Percentiles rank a stretch among this genome's conserved stretches.
Evolutionary conservation across 108 stramenopile genomes (phyloP).

Genomic region (Cylindrotheca fusiformis): DNA sequence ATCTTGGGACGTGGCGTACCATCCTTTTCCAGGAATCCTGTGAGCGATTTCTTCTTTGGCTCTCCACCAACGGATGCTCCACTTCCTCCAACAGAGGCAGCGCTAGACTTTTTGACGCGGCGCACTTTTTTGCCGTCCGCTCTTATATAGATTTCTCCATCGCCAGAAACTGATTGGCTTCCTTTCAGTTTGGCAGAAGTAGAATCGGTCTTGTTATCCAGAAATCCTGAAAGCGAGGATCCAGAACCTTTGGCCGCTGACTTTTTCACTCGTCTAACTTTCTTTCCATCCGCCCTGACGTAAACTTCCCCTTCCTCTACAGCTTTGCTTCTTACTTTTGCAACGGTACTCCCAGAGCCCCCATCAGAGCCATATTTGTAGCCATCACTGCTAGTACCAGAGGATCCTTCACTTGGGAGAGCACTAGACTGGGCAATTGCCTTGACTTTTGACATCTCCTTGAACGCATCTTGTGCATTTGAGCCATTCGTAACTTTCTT

Average conservation of each 20-base stretch:
- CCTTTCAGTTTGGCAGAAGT: not conserved
- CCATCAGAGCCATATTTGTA: constrained; percentile 16
- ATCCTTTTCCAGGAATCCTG: constrained; percentile 16
- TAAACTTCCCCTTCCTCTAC: constrained; percentile 33
- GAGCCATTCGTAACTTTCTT: constrained; percentile 12
- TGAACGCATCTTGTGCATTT: constrained; percentile 11
- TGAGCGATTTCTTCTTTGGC: constrained; percentile 9
- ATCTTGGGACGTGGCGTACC: constrained; percentile 7
- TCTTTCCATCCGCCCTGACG: constrained; percentile 46
- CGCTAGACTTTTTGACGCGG: constrained; percentile 30
- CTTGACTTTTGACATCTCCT: constrained; percentile 1
- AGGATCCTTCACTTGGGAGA: constrained; percentile 17
- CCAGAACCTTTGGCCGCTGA: constrained; percentile 3
- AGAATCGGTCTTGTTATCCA: not conserved
- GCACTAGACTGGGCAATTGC: constrained; percentile 14
- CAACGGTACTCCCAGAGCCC: constrained; percentile 1
- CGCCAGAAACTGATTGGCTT: constrained; percentile 19
- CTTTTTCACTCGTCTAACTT: constrained; percentile 37
- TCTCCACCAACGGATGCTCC: constrained; percentile 1
- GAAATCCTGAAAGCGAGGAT: constrained; percentile 22
- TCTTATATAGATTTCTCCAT: constrained; percentile 49
- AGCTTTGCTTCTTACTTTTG: not conserved
- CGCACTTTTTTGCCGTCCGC: constrained; percentile 51
- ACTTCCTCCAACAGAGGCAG: constrained; percentile 1
- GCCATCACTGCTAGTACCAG: not conserved